Evolutionary conservation across 2,329 filamentous ascomycete genomes (phyloP), one percentile per base, ranked within the genome.

Genomic region (Didymella sp.): DNA sequence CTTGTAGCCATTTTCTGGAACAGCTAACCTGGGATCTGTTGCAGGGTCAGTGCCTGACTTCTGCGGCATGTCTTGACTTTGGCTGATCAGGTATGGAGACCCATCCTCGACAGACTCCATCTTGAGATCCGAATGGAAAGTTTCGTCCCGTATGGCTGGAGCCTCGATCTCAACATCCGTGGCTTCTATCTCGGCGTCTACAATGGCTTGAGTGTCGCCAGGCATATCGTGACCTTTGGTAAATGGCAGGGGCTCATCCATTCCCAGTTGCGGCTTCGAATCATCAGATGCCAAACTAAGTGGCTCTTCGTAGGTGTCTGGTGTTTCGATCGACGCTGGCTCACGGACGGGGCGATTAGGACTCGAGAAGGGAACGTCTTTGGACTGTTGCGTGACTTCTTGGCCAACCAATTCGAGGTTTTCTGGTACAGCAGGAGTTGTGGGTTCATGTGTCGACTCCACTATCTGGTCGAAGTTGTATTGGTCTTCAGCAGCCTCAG

Each of bases 91-190:
- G 15, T 56, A 60, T 8, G 46, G 15, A 1, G 57, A 54, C 13
- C 52, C 62, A 13, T 71, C 70, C 41, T 74, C 73, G 17, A 72
- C 65, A 11, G 70, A 71, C 40, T 74, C 72, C 47, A 73, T 61
- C 41, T 74, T 71, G 28, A 73, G 51, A 33, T 70, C 64, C 4
- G 68, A 56, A 30, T 41, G 27, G 45, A 41, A 37, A 50, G 48
- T 17, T 27, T 37, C 24, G 51, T 8, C 2, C 11, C 31, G 51
- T 7, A 12, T 12, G 31, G 7, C 25, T 25, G 22, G 6, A 6
- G 9, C 35, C 9, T 41, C 15, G 3, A 41, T 3, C 12, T 6
- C 13, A 25, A 25, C 6, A 15, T 41, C 22, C 25, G 38, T 13
- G 4, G 37, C 6, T 4, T 24, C 43, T 11, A 12, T 11, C 25